Percentiles rank a stretch among this genome's conserved stretches.
phyloP scores from a whole-genome alignment of 805 yeast genomes.

The Torulaspora microellipsoides region DNA sequence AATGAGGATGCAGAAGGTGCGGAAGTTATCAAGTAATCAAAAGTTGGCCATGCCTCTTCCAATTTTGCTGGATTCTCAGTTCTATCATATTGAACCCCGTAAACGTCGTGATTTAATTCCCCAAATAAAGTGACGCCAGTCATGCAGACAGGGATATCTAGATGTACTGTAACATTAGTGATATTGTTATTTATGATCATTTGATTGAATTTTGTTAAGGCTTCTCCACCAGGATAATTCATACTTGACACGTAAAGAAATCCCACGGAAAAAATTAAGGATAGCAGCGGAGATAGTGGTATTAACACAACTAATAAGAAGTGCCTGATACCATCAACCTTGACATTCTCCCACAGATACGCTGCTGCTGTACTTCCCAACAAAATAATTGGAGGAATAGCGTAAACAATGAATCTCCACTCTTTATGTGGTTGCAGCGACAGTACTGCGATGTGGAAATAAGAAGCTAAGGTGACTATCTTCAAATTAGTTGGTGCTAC shows the following conservation, averaged over 20 bases:
- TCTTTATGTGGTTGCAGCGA: slow-evolving; percentile 90
- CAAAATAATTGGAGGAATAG: slow-evolving; percentile 62
- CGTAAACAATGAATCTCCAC: slow-evolving; percentile 83
- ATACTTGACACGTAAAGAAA: slow-evolving; percentile 60
- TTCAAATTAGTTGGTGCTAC: slow-evolving; percentile 38
- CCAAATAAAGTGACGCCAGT: slow-evolving; percentile 79
- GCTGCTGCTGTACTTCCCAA: slow-evolving; percentile 61
- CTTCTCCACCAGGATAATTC: slow-evolving; percentile 90
- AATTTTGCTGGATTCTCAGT: slow-evolving; percentile 52
- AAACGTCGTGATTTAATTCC: slow-evolving; percentile 42
- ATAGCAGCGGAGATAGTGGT: slow-evolving; percentile 33
- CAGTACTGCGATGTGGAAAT: slow-evolving; percentile 55
- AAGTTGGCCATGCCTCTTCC: slow-evolving; percentile 40
- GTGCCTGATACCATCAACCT: slow-evolving; percentile 17
- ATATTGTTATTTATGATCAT: slow-evolving; percentile 31
- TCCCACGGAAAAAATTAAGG: slow-evolving; percentile 41
- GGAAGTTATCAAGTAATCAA: slow-evolving; percentile 47
- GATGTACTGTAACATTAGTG: slow-evolving; percentile 47
- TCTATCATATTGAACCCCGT: slow-evolving; percentile 58
- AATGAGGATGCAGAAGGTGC: slow-evolving; percentile 12
- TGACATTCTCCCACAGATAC: slow-evolving; percentile 34
- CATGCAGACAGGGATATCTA: slow-evolving; percentile 81
- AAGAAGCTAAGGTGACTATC: slow-evolving; percentile 46
- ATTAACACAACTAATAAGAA: slow-evolving; percentile 32
- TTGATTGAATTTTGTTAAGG: slow-evolving; percentile 51